Conservation (phyloP, 495 filamentous ascomycete genomes). For the Xylaria bambusicola region DNA sequence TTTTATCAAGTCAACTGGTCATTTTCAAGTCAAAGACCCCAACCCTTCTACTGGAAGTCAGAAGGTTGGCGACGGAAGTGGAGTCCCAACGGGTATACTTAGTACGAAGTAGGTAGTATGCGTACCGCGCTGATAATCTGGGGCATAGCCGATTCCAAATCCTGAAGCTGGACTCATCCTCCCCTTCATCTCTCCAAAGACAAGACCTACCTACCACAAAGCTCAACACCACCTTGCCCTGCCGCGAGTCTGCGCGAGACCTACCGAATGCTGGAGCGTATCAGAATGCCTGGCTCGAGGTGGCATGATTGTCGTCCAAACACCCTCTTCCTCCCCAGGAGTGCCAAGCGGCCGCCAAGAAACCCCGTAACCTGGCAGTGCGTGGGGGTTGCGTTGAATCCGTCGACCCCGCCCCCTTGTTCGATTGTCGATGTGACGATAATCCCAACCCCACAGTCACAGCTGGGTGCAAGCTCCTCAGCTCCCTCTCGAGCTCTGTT, state of each 20-base stretch:
- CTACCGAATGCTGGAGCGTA: not conserved
- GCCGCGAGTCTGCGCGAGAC: not conserved
- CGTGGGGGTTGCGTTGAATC: slow-evolving; percentile 19
- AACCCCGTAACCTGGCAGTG: slow-evolving; percentile 16
- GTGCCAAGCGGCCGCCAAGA: slow-evolving; percentile 16
- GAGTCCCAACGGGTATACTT: no score
- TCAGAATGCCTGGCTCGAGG: not conserved
- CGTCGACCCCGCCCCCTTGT: slow-evolving; percentile 11
- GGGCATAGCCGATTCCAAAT: slow-evolving; percentile 15
- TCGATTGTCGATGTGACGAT: slow-evolving; percentile 16
- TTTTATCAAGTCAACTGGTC: no score
- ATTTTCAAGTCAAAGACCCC: no score
- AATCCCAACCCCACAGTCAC: slow-evolving; percentile 7
- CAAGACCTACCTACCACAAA: slow-evolving; percentile 4
- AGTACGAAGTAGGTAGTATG: no score
- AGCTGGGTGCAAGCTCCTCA: slow-evolving; percentile 5
- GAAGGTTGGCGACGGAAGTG: no score
- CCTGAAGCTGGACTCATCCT: slow-evolving; percentile 4
- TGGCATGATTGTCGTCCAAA: slow-evolving; percentile 7
- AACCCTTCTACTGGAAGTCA: no score
- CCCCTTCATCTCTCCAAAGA: not conserved
- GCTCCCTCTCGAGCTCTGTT: not conserved
- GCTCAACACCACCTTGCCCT: not conserved
- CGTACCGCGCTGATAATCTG: slow-evolving; percentile 6
- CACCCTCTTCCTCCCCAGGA: not conserved